These are phyloP conservation scores for Neurospora pannonica DNA, from an alignment of 495 filamentous ascomycete species.

Conservation along the genomic window DNA sequence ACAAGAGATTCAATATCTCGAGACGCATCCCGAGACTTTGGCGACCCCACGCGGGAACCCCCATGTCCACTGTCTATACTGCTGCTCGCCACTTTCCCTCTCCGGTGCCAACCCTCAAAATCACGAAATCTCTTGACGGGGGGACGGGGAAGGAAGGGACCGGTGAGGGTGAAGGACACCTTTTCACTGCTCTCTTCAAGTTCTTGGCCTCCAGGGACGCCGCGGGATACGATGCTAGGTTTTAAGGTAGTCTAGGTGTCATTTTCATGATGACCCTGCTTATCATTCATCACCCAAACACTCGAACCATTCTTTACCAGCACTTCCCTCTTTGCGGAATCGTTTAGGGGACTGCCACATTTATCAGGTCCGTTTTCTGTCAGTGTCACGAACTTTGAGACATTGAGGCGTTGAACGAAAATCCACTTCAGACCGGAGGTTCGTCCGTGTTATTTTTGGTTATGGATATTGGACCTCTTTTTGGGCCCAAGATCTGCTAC, in stretches of 20 bases:
- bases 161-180: background rate
- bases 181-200: background rate
- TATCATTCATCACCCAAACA: background rate
- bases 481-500: background rate
- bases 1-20: background rate
- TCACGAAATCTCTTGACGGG: background rate
- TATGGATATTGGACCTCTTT: background rate
- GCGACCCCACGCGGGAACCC: background rate
- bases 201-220: background rate
- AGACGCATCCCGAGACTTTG: background rate
- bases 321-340: background rate
- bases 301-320: background rate
- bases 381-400: background rate
- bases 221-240: background rate
- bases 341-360: background rate
- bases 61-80: background rate
- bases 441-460: background rate
- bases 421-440: background rate
- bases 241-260: background rate
- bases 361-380: background rate
- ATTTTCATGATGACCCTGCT: background rate
- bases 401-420: background rate
- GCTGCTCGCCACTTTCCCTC: background rate
- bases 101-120: background rate
- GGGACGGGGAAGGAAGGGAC: background rate